A percentile compares a stretch with the other conserved stretches of the same genome.
Conservation (phyloP, 805 yeast genomes). For the Metschnikowia matae region DNA sequence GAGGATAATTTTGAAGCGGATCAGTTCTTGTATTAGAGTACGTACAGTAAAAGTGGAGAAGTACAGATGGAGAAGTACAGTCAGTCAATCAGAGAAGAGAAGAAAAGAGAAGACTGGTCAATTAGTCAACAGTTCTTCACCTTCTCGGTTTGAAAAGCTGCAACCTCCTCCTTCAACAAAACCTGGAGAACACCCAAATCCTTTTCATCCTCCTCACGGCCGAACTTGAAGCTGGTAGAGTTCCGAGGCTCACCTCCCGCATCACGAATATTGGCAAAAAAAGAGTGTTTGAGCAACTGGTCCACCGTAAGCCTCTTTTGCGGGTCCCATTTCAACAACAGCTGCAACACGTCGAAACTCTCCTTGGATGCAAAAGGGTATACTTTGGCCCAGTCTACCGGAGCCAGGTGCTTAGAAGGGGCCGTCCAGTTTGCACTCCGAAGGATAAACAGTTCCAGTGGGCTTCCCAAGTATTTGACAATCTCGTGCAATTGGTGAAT, state of each 20-base stretch:
- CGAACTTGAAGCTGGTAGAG: conserved; percentile 53
- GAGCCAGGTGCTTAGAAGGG: conserved; percentile 40
- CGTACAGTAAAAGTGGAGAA: too few species aligned
- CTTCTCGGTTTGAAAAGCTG: conserved; percentile 17
- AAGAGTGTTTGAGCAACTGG: conserved; percentile 55
- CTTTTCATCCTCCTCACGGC: conserved; percentile 48
- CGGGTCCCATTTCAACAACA: conserved; percentile 64
- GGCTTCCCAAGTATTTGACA: conserved; percentile 66
- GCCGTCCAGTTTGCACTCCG: conserved; percentile 18
- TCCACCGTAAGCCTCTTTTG: conserved; percentile 50
- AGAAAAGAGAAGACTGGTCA: neutral
- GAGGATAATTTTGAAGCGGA: too few species aligned
- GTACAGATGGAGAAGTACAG: too few species aligned
- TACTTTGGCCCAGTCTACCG: conserved; percentile 44
- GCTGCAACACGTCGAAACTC: conserved; percentile 51
- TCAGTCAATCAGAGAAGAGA: neutral
- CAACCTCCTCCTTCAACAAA: conserved; percentile 22
- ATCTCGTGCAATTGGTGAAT: conserved; percentile 69
- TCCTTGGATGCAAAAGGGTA: conserved; percentile 58
- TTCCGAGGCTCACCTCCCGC: conserved; percentile 53
- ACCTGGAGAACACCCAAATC: conserved; percentile 15
- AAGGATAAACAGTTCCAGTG: conserved; percentile 24
- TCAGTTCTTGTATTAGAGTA: too few species aligned
- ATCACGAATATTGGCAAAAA: conserved; percentile 51
- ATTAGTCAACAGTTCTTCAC: neutral